phyloP scores from a whole-genome alignment of 768 basidiomycete genomes.

The Epithele typhae region DNA sequence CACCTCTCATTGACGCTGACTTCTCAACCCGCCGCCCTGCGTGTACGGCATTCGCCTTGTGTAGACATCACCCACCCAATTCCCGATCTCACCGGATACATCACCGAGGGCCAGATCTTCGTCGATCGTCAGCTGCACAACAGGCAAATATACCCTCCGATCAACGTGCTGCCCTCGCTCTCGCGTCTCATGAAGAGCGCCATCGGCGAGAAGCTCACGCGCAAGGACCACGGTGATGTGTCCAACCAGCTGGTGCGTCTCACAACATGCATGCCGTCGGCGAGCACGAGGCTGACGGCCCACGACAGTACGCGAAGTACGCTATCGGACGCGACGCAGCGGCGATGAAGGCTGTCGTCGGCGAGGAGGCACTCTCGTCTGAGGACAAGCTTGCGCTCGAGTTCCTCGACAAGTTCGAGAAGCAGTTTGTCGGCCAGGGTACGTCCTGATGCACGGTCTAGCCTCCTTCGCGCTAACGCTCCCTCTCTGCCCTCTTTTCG shows the following conservation, averaged over 20 bases:
- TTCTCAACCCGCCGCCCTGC: background rate
- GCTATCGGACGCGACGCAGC: slow-evolving; percentile 97
- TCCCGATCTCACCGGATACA: slow-evolving; percentile 98
- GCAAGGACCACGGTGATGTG: slow-evolving; percentile 98
- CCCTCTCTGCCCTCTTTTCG: slow-evolving; percentile 9
- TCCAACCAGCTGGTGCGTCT: slow-evolving; percentile 90
- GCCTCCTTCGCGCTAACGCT: background rate
- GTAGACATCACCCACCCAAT: slow-evolving; percentile 99
- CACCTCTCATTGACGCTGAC: background rate
- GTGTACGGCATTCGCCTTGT: slow-evolving; percentile 2
- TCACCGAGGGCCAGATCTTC: slow-evolving; percentile 98
- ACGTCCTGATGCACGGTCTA: slow-evolving; percentile 20
- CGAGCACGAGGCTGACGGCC: slow-evolving; percentile 1
- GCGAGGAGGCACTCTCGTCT: slow-evolving; percentile 91
- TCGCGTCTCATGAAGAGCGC: slow-evolving; percentile 99
- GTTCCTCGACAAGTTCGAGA: slow-evolving; percentile 97
- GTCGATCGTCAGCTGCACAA: slow-evolving; percentile 98
- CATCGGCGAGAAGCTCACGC: slow-evolving; percentile 94
- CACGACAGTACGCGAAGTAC: slow-evolving; percentile 86
- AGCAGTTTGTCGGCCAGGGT: slow-evolving; percentile 97
- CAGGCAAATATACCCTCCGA: slow-evolving; percentile 96
- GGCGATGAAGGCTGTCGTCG: slow-evolving; percentile 98
- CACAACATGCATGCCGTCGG: slow-evolving; percentile 4
- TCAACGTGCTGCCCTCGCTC: slow-evolving; percentile 97
- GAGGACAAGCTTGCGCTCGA: slow-evolving; percentile 97